Percentiles rank a stretch among this genome's conserved stretches.
phyloP scores from a whole-genome alignment of 2,329 filamentous ascomycete genomes.

The Colletotrichum incanum region DNA sequence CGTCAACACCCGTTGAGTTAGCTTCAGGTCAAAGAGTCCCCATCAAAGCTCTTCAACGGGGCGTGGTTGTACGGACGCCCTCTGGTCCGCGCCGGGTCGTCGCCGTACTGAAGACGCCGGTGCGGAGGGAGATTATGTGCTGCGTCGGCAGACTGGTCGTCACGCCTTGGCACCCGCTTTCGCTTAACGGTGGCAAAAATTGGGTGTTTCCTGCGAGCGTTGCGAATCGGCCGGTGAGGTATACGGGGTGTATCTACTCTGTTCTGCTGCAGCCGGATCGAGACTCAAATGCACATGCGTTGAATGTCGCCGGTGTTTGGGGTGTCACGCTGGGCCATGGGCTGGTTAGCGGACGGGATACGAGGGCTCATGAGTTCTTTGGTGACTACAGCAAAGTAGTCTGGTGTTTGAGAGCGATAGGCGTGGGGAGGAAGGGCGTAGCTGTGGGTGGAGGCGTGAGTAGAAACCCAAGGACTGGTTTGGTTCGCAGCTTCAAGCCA shows the following conservation, averaged over 20 bases:
- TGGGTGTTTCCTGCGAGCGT: conserved; percentile 66
- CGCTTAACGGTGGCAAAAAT: conserved; percentile 49
- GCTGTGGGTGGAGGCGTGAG: conserved; percentile 61
- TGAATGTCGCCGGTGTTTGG: conserved; percentile 64
- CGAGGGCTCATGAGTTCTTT: conserved; percentile 69
- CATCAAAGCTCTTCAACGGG: conserved; percentile 61
- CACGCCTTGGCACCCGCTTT: conserved; percentile 74
- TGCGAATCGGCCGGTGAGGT: conserved; percentile 53
- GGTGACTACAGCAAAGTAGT: conserved; percentile 64
- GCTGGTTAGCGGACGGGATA: conserved; percentile 56
- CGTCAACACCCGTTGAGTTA: conserved; percentile 62
- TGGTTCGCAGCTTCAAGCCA: conserved; percentile 54
- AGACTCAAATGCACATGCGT: conserved; percentile 64
- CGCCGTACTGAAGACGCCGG: conserved; percentile 66
- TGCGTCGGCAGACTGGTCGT: conserved; percentile 64
- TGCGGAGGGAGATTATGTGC: conserved; percentile 60
- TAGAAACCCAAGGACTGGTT: conserved; percentile 56
- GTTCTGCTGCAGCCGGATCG: conserved; percentile 66
- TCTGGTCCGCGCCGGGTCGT: conserved; percentile 63
- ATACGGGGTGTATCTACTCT: conserved; percentile 70
- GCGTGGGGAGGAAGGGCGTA: conserved; percentile 56
- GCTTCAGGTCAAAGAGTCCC: conserved; percentile 57
- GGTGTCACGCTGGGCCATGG: conserved; percentile 75
- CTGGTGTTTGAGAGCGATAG: conserved; percentile 54
- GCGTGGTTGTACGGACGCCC: conserved; percentile 67